Base-by-base conservation (phyloP, 1,284 basidiomycete species). In the Afroboletus lepidellus region DNA sequence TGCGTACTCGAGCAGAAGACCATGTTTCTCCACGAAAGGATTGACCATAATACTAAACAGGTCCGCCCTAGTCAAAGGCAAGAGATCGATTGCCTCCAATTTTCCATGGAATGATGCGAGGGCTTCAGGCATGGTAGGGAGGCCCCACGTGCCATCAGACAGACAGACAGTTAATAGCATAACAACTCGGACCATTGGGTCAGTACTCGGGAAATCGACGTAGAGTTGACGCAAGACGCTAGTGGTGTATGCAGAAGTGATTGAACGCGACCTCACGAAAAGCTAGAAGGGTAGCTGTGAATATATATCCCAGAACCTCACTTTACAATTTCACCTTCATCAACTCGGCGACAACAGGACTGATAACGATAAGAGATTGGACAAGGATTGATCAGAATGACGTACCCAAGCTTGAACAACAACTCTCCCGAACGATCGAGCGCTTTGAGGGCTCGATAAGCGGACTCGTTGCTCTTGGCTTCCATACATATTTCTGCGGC, bases 401-500 rank as follows among this genome's bases (percentile, higher is more conserved):
- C 63, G 16, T 39, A 85, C 84, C 74, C 64, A 37, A 86, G 72
- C 54, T 80, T 76, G 62, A 88, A 90, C 15, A 77, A 75, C 18
- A 90, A 74, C 49, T 79, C 72, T 6, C 82, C 80, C 27, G 78
- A 73, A 55, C 79, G 78, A 66, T 87, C 79, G 37, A 90, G 72
- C 51, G 72, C 71, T 65, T 85, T 86, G 48, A 90, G 70, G 29
- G 85, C 87, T 32, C 69, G 67, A 66, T 87, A 90, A 13, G 80
- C 86, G 7, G 77, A 69, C 49, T 84, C 81, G 54, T 90, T 90
- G 13, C 73, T 67, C 67, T 83, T 83, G 18, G 82, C 79, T 65
- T 90, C 87, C 83, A 90, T 86, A 62, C 85, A 87, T 25, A 88
- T 78, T 65, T 90, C 87, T 4, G 83, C 85, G 1, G 87, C 87